phyloP scores from a whole-genome alignment of 331 rosid genomes.

The Malus hybrid region DNA sequence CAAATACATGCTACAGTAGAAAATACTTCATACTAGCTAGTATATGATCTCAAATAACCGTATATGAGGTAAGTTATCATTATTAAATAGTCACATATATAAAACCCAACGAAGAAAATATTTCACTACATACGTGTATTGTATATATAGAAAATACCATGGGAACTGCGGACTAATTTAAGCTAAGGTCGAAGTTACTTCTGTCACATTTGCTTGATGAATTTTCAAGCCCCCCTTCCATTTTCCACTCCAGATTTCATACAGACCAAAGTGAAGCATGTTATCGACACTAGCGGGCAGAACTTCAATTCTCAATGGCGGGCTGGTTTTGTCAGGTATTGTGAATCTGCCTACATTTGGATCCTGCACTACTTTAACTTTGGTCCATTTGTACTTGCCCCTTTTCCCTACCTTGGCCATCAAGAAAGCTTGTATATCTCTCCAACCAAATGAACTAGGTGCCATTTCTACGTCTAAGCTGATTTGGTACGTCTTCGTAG shows the following conservation, averaged over 20 bases:
- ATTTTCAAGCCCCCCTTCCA: constrained; percentile 31
- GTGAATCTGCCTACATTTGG: rapidly evolving
- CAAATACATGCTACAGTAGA: neutral
- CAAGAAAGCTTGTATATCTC: constrained; percentile 12
- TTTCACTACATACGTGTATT: neutral
- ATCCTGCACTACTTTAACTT: neutral
- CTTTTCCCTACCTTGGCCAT: constrained; percentile 26
- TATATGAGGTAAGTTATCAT: neutral
- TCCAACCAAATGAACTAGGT: constrained; percentile 25
- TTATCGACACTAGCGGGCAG: rapidly evolving
- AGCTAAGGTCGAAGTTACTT: neutral
- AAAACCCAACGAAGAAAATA: neutral
- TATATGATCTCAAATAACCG: neutral
- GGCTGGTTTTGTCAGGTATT: neutral
- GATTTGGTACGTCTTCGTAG: neutral
- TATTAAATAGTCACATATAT: neutral
- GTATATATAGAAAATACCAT: neutral
- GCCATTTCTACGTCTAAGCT: neutral
- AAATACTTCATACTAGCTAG: neutral
- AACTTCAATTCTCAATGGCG: neutral
- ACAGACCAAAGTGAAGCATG: constrained; percentile 22
- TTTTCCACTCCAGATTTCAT: constrained; percentile 34
- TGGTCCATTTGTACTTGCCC: constrained; percentile 21
- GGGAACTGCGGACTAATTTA: neutral
- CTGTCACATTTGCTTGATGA: neutral